phyloP scores from a whole-genome alignment of 1,284 basidiomycete genomes.

The Cutaneotrichosporon cutaneum region DNA sequence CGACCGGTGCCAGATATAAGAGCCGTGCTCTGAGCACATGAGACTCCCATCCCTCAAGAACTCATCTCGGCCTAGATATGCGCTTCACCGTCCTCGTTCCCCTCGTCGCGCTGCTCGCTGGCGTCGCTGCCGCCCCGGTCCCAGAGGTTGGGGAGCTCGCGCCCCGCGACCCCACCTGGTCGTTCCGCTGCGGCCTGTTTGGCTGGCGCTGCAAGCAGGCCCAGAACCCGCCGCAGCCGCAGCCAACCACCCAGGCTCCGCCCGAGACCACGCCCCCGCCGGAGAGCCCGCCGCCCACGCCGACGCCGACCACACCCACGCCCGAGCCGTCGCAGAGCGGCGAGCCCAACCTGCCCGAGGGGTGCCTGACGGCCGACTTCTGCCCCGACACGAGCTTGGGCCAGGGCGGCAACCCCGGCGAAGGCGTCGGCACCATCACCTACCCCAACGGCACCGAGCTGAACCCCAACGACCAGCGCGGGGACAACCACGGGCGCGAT shows the following conservation, averaged over 20 bases:
- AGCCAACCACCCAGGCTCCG: neutral
- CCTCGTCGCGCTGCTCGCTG: neutral
- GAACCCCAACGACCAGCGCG: neutral
- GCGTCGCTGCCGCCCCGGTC: neutral
- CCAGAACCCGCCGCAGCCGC: neutral
- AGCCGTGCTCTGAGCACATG: no score
- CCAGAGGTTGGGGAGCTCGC: neutral
- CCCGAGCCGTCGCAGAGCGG: neutral
- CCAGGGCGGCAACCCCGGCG: neutral
- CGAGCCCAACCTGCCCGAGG: neutral
- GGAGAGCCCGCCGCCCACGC: no score
- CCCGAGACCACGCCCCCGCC: neutral
- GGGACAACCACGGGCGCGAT: neutral
- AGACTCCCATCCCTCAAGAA: neutral
- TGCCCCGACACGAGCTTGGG: neutral
- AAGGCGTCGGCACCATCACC: neutral
- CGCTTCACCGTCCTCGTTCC: neutral
- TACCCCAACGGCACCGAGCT: constrained; percentile 1
- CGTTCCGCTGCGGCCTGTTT: neutral
- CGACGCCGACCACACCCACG: no score
- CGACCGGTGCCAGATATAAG: no score
- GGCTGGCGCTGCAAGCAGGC: neutral
- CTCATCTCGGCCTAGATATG: neutral
- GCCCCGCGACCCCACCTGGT: neutral
- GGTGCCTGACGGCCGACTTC: constrained; percentile 1